Evolutionary conservation across 148 eudicot genomes (phyloP), one percentile per base, ranked within the genome.

Genomic region (Rhododendron vialii): DNA sequence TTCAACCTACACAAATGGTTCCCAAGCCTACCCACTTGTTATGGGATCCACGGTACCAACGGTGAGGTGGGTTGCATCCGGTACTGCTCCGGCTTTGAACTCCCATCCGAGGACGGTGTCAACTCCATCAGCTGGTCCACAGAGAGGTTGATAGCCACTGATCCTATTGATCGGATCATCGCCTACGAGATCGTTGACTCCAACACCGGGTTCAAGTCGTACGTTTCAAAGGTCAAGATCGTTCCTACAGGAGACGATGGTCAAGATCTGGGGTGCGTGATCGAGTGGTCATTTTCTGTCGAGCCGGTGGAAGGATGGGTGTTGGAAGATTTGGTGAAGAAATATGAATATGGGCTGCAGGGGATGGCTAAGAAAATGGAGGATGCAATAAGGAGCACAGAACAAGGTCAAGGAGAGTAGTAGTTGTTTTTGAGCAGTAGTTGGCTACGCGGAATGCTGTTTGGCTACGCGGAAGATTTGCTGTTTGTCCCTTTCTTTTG

Each of bases 21-120:
- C 74, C 91, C 95, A 2, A 84, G 84, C 26, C 92, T 95, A 20
- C 65, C 95, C 12, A 90, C 90, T 38, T 91, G 89, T 55, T 89
- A 94, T 67, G 98, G 98, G 17, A 51, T 96, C 89, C 90, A 94
- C 17, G 99, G 98, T 20, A 84, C 84, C 79, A 95, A 96, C 50
- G 95, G 99, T 47, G 90, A 91, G 87, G 88, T 91, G 9, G 96
- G 98, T 11, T 94, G 97, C 87, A 89, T 93, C 75, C 91, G 99
- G 9, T 92, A 88, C 85, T 93, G 95, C 73, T 84, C 89, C 28
- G 98, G 98, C 53, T 91, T 83, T 20, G 78, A 90, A 3, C 81
- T 95, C 86, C 90, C 87, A 20, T 51, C 88, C 48, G 13, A 17
- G 80, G 51, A 50, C 38, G 90, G 59, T 65, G 80, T 86, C 14